Conservation (phyloP, 2,329 filamentous ascomycete genomes). For the Xylaria sp. region DNA sequence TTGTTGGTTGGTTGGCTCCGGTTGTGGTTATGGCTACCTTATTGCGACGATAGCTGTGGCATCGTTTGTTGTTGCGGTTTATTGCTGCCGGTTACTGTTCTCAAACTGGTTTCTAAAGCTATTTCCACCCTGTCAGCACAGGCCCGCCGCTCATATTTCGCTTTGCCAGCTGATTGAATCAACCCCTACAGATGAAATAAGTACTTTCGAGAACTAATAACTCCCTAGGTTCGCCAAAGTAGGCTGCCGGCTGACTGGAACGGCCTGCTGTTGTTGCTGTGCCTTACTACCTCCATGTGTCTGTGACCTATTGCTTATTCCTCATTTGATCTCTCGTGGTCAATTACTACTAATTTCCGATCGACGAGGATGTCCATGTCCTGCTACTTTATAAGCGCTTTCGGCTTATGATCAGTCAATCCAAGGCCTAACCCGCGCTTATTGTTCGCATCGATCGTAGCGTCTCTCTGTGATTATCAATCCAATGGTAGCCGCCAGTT, state of each 20-base stretch:
- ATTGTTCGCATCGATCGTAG: conserved; percentile 17
- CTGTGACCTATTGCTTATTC: conserved; percentile 20
- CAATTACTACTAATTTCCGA: conserved; percentile 2
- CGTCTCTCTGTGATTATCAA: conserved; percentile 21
- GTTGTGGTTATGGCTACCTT: background rate
- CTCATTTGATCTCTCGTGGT: background rate
- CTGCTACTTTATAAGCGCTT: conserved; percentile 17
- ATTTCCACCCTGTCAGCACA: conserved; percentile 9
- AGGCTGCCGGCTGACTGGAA: background rate
- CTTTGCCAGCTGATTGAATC: conserved; percentile 22
- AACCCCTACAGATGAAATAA: conserved; percentile 7
- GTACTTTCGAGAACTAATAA: conserved; percentile 11
- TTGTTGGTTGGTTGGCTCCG: conserved; percentile 4
- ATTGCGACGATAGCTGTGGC: conserved; percentile 13
- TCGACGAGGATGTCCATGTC: conserved; percentile 3
- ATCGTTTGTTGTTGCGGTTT: conserved; percentile 12
- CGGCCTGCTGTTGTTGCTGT: background rate
- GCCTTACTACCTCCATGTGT: background rate
- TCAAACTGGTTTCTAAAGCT: background rate
- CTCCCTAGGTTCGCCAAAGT: conserved; percentile 3
- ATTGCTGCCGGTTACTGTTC: background rate
- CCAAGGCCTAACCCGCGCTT: conserved; percentile 22
- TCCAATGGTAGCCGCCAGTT: conserved; percentile 22
- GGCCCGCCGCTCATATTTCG: conserved; percentile 7
- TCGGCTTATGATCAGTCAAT: conserved; percentile 18